Base-by-base conservation (phyloP, 768 basidiomycete genomes). In the Calocybe indica region DNA sequence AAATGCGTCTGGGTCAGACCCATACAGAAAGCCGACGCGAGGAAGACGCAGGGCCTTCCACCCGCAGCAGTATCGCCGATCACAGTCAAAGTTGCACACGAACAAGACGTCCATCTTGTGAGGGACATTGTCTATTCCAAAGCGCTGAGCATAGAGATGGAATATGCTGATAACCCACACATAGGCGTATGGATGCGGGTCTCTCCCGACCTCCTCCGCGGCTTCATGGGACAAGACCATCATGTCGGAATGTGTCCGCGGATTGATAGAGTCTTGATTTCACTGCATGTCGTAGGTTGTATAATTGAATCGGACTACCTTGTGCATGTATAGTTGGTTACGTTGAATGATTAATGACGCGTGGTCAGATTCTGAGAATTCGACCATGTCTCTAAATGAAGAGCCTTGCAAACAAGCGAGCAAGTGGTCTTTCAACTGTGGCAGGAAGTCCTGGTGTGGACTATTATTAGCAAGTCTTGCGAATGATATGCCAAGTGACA, bases 231-330 rank as follows among this genome's bases (percentile, higher is more conserved):
- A 54, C 0, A 40, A 47, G 2, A 58, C 47, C 52, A 60, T 67
- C 5, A 74, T 40, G 13, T 73, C 57, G 0, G 59, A 32, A 6
- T 66, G 57, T 0, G 55, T 63, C 0, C 46, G 22, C 5, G 61
- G 55, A 38, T 71, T 68, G 33, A 74, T 51, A 0, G 52, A 37
- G 40, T 75, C 71, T 49, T 71, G 67, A 5, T 53, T 38, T 0
- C 62, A 56, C 2, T 58, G 61, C 11, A 67, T 37, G 50, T 72
- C 64, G 52, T 72, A 74, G 7, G 67, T 67, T 0, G 67, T 71
- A 46, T 69, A 71, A 55, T 69, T 64, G 40, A 71, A 41, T 9
- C 62, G 64, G 2, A 73, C 10, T 5, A 59, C 52, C 32, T 63
- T 63, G 45, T 68, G 62, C 5, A 29, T 47, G 43, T 54, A 72